Evolutionary conservation across 345 rosid genomes (phyloP), one percentile per base, ranked within the genome.

Genomic region (Sonneratia alba): DNA sequence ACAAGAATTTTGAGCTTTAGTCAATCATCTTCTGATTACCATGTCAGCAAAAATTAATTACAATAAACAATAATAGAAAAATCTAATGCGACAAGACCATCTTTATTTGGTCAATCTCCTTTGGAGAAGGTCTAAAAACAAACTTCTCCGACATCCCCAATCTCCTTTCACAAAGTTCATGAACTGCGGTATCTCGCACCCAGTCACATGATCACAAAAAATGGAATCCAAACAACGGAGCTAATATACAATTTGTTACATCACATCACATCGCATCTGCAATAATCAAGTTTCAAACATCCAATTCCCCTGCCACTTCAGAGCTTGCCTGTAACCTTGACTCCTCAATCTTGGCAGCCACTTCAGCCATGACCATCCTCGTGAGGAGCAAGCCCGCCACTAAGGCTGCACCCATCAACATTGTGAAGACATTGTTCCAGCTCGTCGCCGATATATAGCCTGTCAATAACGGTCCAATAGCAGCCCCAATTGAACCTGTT

Each of bases 401-500:
- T 21, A 94, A 73, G 72, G 97, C 97, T 73, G 99, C 87, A 18
- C 71, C 93, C 97, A 94, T 94, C 75, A 94, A 81, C 99, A 94
- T 92, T 1, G 91, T 83, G 80, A 94, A 94, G 78, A 94, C 99
- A 13, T 88, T 88, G 7, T 71, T 85, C 99, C 99, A 94, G 81
- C 98, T 91, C 80, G 71, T 79, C 2, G 89, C 82, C 7, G 97
- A 94, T 43, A 94, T 90, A 72, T 92, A 94, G 63, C 99, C 97
- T 0, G 99, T 90, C 70, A 94, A 61, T 19, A 94, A 51, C 6
- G 98, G 99, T 14, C 97, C 99, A 37, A 94, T 80, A 24, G 99
- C 97, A 2, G 99, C 99, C 62, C 99, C 99, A 6, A 94, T 84
- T 0, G 99, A 94, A 69, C 99, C 99, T 0, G 99, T 94, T 71